These are phyloP conservation scores for Diospyros kaki DNA, from an alignment of 148 eudicot genomes.

Conservation along the genomic window DNA sequence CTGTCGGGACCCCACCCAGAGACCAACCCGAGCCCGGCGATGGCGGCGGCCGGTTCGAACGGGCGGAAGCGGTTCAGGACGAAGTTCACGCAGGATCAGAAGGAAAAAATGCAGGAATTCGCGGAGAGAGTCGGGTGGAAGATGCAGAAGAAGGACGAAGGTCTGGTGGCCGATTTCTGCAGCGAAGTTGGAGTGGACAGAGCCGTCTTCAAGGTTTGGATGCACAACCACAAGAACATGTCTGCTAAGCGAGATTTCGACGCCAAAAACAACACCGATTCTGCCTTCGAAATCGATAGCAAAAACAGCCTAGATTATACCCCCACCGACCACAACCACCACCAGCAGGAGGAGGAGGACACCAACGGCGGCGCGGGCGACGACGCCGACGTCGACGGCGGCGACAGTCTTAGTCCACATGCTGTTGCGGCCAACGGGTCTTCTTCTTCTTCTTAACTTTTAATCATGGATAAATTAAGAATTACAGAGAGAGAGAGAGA, in stretches of 20 bases:
- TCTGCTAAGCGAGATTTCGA: slow-evolving; percentile 26
- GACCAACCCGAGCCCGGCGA: neutral
- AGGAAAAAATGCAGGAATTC: slow-evolving; percentile 60
- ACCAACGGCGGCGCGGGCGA: neutral
- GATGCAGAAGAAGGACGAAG: slow-evolving; percentile 67
- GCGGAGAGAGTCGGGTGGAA: slow-evolving; percentile 73
- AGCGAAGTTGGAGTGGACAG: slow-evolving; percentile 56
- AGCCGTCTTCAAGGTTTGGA: slow-evolving; percentile 81
- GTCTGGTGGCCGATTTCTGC: slow-evolving; percentile 34
- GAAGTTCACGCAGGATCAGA: slow-evolving; percentile 55
- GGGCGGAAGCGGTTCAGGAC: slow-evolving; percentile 59
- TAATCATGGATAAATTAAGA: slow-evolving; percentile 8
- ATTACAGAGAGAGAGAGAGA: slow-evolving; percentile 12
- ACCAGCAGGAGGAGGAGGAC: too few species aligned
- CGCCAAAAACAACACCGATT: neutral
- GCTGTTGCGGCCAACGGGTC: slow-evolving; percentile 25
- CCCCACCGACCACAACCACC: neutral
- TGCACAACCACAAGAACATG: slow-evolving; percentile 80
- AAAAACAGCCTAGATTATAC: neutral
- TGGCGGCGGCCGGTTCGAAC: slow-evolving; percentile 4
- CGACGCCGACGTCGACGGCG: neutral
- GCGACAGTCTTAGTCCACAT: slow-evolving; percentile 5
- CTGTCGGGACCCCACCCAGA: slow-evolving; percentile 14
- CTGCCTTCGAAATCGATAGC: neutral
- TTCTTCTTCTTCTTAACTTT: slow-evolving; percentile 33